These are phyloP conservation scores for Trametes coccinea DNA, from an alignment of 768 basidiomycete species.

Conservation along the genomic window DNA sequence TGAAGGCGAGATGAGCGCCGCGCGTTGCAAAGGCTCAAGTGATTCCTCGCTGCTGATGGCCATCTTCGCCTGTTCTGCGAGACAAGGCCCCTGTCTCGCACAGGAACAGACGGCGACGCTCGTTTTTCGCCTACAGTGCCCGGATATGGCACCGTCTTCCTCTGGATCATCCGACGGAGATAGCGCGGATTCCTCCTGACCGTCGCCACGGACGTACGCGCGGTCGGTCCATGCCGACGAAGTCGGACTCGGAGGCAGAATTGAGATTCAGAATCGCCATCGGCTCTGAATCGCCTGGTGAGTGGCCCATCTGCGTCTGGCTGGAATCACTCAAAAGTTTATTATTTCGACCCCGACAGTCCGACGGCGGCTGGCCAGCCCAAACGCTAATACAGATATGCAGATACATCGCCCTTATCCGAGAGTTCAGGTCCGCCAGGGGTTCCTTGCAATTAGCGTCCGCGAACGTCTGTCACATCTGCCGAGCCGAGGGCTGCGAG, in stretches of 20 bases:
- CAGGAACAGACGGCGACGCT: conserved; percentile 5
- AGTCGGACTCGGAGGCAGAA: neutral
- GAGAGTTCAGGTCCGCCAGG: conserved; percentile 13
- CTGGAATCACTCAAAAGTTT: conserved; percentile 25
- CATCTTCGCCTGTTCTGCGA: neutral
- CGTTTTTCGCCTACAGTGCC: conserved; percentile 1
- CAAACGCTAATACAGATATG: conserved; percentile 6
- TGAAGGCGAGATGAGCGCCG: neutral
- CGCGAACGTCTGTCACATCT: conserved; percentile 11
- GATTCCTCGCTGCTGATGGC: neutral
- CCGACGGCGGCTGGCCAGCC: neutral
- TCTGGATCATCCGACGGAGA: conserved; percentile 18
- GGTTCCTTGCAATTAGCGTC: conserved; percentile 5
- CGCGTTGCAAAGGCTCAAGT: neutral
- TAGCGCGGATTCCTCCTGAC: conserved; percentile 16
- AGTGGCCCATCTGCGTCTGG: neutral
- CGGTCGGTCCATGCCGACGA: neutral
- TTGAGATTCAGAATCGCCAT: conserved; percentile 18
- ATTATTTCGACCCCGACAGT: conserved; percentile 20
- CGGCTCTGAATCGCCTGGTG: neutral
- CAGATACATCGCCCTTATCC: conserved; percentile 14
- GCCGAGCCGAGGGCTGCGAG: conserved; percentile 4
- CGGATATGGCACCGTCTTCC: conserved; percentile 14
- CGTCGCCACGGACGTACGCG: neutral
- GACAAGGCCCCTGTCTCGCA: conserved; percentile 1